Evolutionary conservation across 169 alveolate species (phyloP), one percentile per base, ranked within the genome.

Genomic region (Theileria equi): DNA sequence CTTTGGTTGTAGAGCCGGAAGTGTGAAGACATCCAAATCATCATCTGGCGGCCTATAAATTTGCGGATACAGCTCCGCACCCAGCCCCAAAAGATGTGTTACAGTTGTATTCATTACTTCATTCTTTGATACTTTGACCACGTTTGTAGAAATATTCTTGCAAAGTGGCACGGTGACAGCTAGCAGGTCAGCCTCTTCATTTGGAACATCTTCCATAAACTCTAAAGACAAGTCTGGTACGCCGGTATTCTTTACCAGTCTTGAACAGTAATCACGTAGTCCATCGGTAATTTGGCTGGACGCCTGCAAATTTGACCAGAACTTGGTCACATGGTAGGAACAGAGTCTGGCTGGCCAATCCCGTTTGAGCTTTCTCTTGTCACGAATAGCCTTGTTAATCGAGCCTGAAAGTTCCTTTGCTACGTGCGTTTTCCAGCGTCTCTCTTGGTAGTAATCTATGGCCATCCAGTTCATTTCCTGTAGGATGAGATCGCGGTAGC

Each of bases 391-490:
- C 21, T 44, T 63, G 47, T 47, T 66, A 16, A 77, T 67, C 10
- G 80, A 71, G 4, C 52, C 61, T 38, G 61, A 60, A 29, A 77
- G 0, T 49, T 65, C 77, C 13, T 47, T 67, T 17, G 67, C 65
- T 2, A 59, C 68, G 62, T 67, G 80, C 17, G 31, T 29, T 40
- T 77, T 77, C 86, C 86, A 77, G 17, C 80, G 31, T 31, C 86
- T 58, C 29, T 77, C 86, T 17, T 77, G 86, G 62, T 77, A 67
- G 48, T 77, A 77, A 49, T 77, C 86, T 21, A 45, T 26, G n/a
- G 86, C 86, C 86, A 77, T 77, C 86, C 86, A 77, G 69, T 77
- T 77, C 86, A 77, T 77, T 29, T 77, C 86, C 77, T 77, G 86
- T 31, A 77, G 61, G 23, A 77, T 77, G 23, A 77, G 77, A 32